Evolutionary conservation across 2,329 filamentous ascomycete species (phyloP).

Genomic region (Neonectria faginata): DNA sequence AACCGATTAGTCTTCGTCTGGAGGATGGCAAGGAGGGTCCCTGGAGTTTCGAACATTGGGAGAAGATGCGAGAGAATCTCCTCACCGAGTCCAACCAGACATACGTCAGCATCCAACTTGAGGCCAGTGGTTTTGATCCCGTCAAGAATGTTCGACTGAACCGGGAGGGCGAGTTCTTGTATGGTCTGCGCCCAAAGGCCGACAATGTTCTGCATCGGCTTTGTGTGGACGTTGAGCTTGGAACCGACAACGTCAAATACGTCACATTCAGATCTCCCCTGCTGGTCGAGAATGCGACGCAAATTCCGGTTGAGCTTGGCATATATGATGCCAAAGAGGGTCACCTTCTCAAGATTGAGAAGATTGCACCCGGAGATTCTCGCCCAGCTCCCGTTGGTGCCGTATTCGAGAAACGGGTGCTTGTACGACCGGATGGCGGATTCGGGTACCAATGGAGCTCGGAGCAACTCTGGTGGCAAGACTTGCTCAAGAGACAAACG

Average conservation of each 20-base stretch:
- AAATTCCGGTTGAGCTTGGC: conserved; percentile 94
- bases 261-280: conserved; percentile 95
- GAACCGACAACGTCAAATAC: conserved; percentile 96
- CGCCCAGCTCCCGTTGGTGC: conserved; percentile 93
- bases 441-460: conserved; percentile 97
- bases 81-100: conserved; percentile 85
- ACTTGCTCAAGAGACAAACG: conserved; percentile 85
- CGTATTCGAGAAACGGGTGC: conserved; percentile 86
- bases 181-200: conserved; percentile 87
- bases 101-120: conserved; percentile 83
- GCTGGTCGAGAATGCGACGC: conserved; percentile 93
- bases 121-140: conserved; percentile 93
- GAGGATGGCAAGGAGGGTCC: conserved; percentile 90
- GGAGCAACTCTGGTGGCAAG: conserved; percentile 92
- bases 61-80: conserved; percentile 93
- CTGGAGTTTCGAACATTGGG: conserved; percentile 97
- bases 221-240: conserved; percentile 90
- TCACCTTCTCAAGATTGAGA: conserved; percentile 95
- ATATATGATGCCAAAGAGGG: conserved; percentile 90
- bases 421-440: conserved; percentile 91
- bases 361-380: conserved; percentile 91
- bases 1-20: conserved; percentile 79
- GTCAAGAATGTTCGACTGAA: conserved; percentile 90
- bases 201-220: conserved; percentile 88
- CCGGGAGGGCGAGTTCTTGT: conserved; percentile 93